These are phyloP conservation scores for Rhytidiadelphus loreus DNA, from an alignment of 225 moss, liverwort and hornwort genomes.

Conservation along the genomic window DNA sequence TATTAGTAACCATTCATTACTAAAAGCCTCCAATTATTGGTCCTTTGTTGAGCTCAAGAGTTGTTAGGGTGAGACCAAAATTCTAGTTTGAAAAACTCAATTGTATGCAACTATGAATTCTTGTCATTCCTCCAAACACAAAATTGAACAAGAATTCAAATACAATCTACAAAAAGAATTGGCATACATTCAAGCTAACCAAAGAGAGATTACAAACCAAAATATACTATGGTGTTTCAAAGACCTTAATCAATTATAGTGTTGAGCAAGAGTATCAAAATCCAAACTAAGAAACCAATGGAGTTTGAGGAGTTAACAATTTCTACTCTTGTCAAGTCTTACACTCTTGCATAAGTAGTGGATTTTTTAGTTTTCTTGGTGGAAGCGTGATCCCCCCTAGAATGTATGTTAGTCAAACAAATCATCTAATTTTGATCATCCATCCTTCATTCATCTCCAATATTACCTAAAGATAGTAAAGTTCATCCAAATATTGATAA, in stretches of 20 bases:
- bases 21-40: not conserved
- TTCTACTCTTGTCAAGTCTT: not conserved
- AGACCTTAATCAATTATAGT: not conserved
- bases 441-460: not conserved
- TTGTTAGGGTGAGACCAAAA: not conserved
- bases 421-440: not conserved
- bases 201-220: not conserved
- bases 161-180: not conserved
- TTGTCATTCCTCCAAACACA: not conserved
- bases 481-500: not conserved
- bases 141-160: not conserved
- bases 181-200: not conserved
- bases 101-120: not conserved
- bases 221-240: not conserved
- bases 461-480: fast-evolving
- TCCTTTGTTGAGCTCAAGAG: not conserved
- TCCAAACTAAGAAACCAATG: not conserved
- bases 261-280: too few relatives aligned
- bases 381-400: fast-evolving
- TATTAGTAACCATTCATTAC: not conserved
- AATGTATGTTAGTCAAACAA: not conserved
- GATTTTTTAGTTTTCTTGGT: not conserved
- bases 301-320: not conserved
- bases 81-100: not conserved
- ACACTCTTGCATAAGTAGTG: not conserved